Base-by-base conservation (phyloP, 768 basidiomycete genomes). In the Kockovaella imperatae region DNA sequence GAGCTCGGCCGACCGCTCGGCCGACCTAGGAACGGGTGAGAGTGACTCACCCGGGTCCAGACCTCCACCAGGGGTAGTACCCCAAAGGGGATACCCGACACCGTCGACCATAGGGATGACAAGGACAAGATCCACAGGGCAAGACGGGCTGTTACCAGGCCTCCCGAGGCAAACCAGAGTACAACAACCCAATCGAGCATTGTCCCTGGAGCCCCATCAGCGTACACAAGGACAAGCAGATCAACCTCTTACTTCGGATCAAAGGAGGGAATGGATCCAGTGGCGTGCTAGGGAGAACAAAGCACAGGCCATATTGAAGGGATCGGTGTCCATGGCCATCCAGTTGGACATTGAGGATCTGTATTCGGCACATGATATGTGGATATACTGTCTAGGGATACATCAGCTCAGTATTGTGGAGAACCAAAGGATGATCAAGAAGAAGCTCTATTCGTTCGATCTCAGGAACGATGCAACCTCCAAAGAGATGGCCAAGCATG, bases 401-500 rank as follows among this genome's bases (percentile, higher is more conserved):
- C 40, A 42, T 25, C n/a, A 42, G 24, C n/a, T 26, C 24, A 15
- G n/a, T 20, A 15, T 42, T 15, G 14, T 7, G 17, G 40, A 42
- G 40, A 42, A 21, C 23, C 40, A 42, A 25, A 14, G 40, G 14
- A 15, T 21, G 40, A 23, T 42, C n/a, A 18, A 42, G 24, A n/a
- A 5, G 26, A 42, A 23, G 40, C 40, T 42, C n/a, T 42, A 23
- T 15, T 21, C 20, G 40, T 17, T 26, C 20, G 40, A 42, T 23
- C 6, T 42, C n/a, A 15, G 5, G 40, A 25, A 20, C 26, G 40
- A 42, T 26, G 40, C 40, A 14, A 17, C 40, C 17, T 18, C 40
- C n/a, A 23, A 42, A n/a, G 45, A 47, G 34, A 47, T 47, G 45
- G 34, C n/a, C 20, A 35, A 17, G 18, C 45, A 47, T 29, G 34